These are phyloP conservation scores for Gaeumannomyces sp. DNA, from an alignment of 2,329 filamentous ascomycete species.

Conservation along the genomic window DNA sequence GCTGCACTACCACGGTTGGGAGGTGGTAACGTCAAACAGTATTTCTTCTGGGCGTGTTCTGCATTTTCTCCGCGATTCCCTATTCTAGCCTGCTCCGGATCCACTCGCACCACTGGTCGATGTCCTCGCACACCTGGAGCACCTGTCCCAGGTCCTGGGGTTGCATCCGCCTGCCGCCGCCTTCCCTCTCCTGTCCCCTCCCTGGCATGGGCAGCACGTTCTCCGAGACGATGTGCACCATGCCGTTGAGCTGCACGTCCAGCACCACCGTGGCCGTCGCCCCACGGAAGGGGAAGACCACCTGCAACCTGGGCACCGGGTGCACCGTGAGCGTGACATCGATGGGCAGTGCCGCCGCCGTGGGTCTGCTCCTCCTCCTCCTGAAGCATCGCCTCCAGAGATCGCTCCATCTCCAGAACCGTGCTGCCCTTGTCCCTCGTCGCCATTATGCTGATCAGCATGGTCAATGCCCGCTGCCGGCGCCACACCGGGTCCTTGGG, in stretches of 20 bases:
- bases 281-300: constrained; percentile 46
- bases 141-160: constrained; percentile 37
- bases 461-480: neutral
- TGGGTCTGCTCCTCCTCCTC: constrained; percentile 2
- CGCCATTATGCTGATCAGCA: neutral
- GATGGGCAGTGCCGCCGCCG: constrained; percentile 24
- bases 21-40: neutral
- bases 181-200: constrained; percentile 14
- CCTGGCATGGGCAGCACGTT: constrained; percentile 37
- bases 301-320: constrained; percentile 41
- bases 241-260: constrained; percentile 53
- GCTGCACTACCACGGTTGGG: neutral
- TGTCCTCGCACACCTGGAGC: constrained; percentile 44
- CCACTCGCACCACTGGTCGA: constrained; percentile 50
- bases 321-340: constrained; percentile 49
- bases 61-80: neutral
- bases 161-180: constrained; percentile 27
- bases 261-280: constrained; percentile 47
- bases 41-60: neutral
- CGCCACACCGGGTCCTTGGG: neutral
- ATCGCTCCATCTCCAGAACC: neutral
- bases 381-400: neutral
- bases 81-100: constrained; percentile 31
- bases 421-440: neutral
- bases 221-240: constrained; percentile 52